These are phyloP conservation scores for Diaporthe aspalathi DNA, from an alignment of 2,329 filamentous ascomycete genomes.

Conservation along the genomic window DNA sequence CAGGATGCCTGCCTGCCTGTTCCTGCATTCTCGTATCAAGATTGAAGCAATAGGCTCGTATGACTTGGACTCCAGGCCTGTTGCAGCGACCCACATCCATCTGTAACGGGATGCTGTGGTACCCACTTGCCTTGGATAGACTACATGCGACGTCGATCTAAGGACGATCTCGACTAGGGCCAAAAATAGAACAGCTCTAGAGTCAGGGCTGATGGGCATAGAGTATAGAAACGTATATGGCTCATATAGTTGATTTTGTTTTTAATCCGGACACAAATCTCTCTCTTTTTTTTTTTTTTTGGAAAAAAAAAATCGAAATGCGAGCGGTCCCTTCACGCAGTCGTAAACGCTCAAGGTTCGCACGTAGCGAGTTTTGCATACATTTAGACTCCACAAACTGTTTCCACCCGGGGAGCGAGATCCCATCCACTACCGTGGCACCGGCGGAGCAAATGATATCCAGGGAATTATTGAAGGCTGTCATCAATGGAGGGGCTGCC, in stretches of 20 bases:
- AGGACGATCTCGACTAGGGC: not conserved
- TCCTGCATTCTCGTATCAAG: not conserved
- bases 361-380: conserved; percentile 59
- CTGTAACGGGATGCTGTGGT: not conserved
- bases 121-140: conserved; percentile 13
- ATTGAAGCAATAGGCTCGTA: not conserved
- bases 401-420: conserved; percentile 67
- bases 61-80: not conserved
- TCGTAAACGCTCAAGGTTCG: no score
- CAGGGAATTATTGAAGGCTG: conserved; percentile 68
- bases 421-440: conserved; percentile 59
- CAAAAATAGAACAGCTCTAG: conserved; percentile 30
- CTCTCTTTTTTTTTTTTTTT: no score
- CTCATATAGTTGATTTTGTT: no score
- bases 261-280: no score
- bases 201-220: not conserved
- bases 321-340: no score
- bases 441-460: conserved; percentile 64
- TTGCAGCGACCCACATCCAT: not conserved
- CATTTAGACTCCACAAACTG: conserved; percentile 48
- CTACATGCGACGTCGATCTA: conserved; percentile 16
- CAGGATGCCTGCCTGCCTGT: not conserved
- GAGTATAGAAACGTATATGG: no score
- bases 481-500: conserved; percentile 46
- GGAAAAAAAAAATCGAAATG: no score